A percentile compares a stretch with the other conserved stretches of the same genome.
These are phyloP conservation scores for Dentipellis sp. DNA, from an alignment of 768 basidiomycete species.

Conservation along the genomic window DNA sequence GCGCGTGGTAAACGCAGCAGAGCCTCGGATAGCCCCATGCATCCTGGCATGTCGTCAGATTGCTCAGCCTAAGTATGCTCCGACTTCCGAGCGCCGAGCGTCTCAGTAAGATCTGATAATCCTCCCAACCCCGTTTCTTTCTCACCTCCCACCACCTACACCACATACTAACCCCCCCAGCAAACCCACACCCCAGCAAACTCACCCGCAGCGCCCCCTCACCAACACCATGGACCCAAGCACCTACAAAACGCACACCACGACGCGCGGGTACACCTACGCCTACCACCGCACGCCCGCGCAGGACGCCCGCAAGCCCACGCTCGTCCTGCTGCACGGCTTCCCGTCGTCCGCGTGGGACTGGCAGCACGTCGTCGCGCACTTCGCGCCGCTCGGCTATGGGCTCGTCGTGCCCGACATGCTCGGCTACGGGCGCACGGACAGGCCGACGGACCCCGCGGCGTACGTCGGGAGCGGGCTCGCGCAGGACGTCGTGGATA, in stretches of 20 bases:
- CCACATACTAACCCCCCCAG: no score
- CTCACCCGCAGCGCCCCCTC: no score
- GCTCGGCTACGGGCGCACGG: conserved; percentile 36
- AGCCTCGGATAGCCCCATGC: no score
- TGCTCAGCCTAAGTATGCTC: no score
- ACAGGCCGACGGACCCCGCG: conserved; percentile 25
- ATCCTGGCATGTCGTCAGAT: no score
- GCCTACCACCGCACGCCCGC: conserved; percentile 6
- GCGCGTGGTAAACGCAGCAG: no score
- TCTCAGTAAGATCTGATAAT: no score
- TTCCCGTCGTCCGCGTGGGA: conserved; percentile 32
- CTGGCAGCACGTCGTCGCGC: conserved; percentile 31
- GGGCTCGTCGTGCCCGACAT: conserved; percentile 37
- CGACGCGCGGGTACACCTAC: conserved; percentile 17
- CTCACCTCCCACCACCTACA: no score
- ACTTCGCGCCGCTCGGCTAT: conserved; percentile 31
- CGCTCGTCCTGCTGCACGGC: conserved; percentile 35
- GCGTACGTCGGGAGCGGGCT: conserved; percentile 19
- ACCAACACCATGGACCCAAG: conserved; percentile 18
- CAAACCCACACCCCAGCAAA: no score
- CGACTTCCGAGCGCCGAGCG: no score
- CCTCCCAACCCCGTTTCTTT: no score
- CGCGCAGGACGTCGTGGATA: conserved; percentile 22
- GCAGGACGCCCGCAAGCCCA: conserved; percentile 22
- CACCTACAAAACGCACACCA: conserved; percentile 22